Percentiles rank a stretch among this genome's conserved stretches.
Conservation (phyloP, 352 stramenopile species). For the Phytophthora crassamura region DNA sequence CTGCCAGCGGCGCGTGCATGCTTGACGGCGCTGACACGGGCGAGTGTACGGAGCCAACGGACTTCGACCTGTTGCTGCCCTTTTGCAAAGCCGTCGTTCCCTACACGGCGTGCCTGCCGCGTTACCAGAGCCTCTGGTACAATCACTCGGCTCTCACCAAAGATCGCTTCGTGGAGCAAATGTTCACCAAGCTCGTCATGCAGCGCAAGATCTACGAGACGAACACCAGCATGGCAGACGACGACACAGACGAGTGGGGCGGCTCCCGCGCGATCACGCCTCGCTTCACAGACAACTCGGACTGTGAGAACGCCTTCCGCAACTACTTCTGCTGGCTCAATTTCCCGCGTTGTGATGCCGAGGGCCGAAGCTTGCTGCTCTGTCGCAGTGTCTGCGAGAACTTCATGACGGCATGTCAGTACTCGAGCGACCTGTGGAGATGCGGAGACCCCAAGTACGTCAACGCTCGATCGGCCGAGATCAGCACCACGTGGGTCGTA, state of each 20-base stretch:
- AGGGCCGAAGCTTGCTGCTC: constrained; percentile 79
- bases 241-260: constrained; percentile 78
- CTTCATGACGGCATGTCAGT: constrained; percentile 88
- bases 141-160: constrained; percentile 81
- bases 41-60: constrained; percentile 57
- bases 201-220: constrained; percentile 73
- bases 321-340: constrained; percentile 94
- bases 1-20: constrained; percentile 28
- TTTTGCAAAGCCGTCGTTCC: constrained; percentile 76
- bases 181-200: constrained; percentile 66
- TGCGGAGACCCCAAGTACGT: constrained; percentile 81
- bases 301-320: constrained; percentile 91
- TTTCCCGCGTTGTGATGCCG: constrained; percentile 91
- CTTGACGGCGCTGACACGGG: constrained; percentile 70
- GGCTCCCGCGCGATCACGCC: constrained; percentile 59
- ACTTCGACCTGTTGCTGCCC: constrained; percentile 75
- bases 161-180: constrained; percentile 71
- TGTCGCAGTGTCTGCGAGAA: constrained; percentile 93
- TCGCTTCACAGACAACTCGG: constrained; percentile 85
- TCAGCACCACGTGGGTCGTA: constrained; percentile 69
- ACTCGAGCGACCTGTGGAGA: constrained; percentile 87
- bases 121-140: constrained; percentile 79
- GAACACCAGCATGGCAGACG: constrained; percentile 62
- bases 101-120: constrained; percentile 77
- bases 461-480: constrained; percentile 70